Evolutionary conservation across 176 grass and related monocot genomes (phyloP), one percentile per base, ranked within the genome.

Genomic region (maize (Zea mays)): DNA sequence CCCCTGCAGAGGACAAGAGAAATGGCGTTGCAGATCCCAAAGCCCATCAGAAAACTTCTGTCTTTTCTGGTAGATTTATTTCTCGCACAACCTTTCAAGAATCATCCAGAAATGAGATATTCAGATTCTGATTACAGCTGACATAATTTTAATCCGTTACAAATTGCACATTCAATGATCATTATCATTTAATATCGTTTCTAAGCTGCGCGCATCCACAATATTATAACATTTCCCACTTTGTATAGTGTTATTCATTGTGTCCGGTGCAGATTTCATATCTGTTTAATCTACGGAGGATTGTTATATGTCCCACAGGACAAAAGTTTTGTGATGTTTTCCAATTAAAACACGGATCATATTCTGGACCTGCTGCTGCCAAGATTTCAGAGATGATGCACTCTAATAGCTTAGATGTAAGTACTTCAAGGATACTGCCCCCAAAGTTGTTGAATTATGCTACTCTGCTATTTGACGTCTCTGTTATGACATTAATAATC

Each of bases 341-440:
- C 20, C 96, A 95, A 72, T 72, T 89, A 83, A 99, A 85, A 81
- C 78, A 65, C 4, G 92, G 96, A 58, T 88, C 87, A 81, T 99
- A 90, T 76, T 88, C 92, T 76, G 83, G 95, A 69, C 85, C 92
- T 86, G 86, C 92, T 8, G 90, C 89, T 55, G 86, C 78, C 81
- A 99, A 89, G 70, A 92, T 99, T 92, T 95, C 90, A 75, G 96
- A 99, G 76, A 99, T 99, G 90, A 99, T 90, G 92, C 92, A 93
- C 81, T 95, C 87, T 44, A 93, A 86, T 66, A 99, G 89, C 83
- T 89, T 99, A 79, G 96, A 99, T 55, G 96, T 99, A 94, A 99
- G 60, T 70, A 58, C 60, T 76, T 71, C 36, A 42, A 70, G 33
- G 3, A 34, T 60, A 62, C 50, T 45, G 47, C 66, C 50, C 62